Conservation (phyloP, 2,329 filamentous ascomycete genomes). For the Xylaria sp. region DNA sequence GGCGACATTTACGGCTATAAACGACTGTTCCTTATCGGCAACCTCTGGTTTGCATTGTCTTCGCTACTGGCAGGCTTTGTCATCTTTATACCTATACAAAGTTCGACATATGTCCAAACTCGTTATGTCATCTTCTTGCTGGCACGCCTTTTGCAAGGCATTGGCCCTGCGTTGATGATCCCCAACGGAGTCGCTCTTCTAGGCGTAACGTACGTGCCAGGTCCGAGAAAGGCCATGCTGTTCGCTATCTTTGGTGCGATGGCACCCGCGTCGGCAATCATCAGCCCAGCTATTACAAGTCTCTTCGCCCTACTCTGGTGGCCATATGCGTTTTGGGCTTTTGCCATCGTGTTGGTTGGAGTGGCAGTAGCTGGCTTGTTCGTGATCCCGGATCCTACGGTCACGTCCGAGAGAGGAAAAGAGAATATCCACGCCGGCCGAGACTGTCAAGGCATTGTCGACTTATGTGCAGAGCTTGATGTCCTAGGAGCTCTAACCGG, state of each 20-base stretch:
- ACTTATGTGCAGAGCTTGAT: slow-evolving; percentile 45
- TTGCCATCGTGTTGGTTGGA: slow-evolving; percentile 44
- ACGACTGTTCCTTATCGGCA: slow-evolving; percentile 60
- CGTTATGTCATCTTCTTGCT: slow-evolving; percentile 53
- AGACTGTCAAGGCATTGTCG: slow-evolving; percentile 32
- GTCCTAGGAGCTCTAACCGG: slow-evolving; percentile 53
- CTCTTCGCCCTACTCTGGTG: slow-evolving; percentile 47
- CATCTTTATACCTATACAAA: slow-evolving; percentile 49
- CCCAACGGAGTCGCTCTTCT: slow-evolving; percentile 66
- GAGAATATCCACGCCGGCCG: not conserved
- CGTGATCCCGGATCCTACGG: slow-evolving; percentile 42
- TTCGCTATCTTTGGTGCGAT: slow-evolving; percentile 51
- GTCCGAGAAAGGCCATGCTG: slow-evolving; percentile 50
- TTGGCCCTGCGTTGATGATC: slow-evolving; percentile 63
- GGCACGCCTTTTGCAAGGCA: slow-evolving; percentile 59
- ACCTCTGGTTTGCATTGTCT: slow-evolving; percentile 61
- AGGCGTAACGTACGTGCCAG: slow-evolving; percentile 58
- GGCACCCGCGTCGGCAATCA: slow-evolving; percentile 48
- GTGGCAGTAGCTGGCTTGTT: slow-evolving; percentile 43
- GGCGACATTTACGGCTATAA: slow-evolving; percentile 64
- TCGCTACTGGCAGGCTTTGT: slow-evolving; percentile 58
- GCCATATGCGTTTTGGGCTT: slow-evolving; percentile 49
- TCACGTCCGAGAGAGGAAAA: not conserved
- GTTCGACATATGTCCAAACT: slow-evolving; percentile 13
- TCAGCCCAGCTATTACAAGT: slow-evolving; percentile 47